Percentiles rank a stretch among this genome's conserved stretches.
These are phyloP conservation scores for Podila minutissima DNA, from an alignment of 192 early-diverging fungal species.

Conservation along the genomic window DNA sequence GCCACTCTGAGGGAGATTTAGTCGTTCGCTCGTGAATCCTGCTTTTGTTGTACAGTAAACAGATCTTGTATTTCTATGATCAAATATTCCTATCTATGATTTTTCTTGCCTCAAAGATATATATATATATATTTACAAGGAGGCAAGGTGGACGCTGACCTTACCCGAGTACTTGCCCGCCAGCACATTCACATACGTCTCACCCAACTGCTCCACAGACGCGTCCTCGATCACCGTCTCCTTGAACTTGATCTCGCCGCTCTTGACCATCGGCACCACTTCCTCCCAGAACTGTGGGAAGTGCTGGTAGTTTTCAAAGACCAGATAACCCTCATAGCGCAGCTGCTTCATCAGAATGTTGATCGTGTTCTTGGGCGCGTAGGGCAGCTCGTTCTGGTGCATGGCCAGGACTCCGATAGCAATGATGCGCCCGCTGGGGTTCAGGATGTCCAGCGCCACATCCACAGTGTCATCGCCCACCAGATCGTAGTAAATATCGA, in stretches of 20 bases:
- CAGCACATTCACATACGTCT: conserved; percentile 14
- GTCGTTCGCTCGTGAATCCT: too few relatives aligned
- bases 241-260: conserved; percentile 14
- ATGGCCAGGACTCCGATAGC: conserved; percentile 10
- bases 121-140: background rate
- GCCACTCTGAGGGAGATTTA: too few relatives aligned
- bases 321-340: conserved; percentile 9
- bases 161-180: conserved; percentile 32
- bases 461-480: conserved; percentile 64
- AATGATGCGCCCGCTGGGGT: conserved; percentile 19
- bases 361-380: conserved; percentile 8
- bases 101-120: too few relatives aligned
- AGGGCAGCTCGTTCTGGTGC: background rate
- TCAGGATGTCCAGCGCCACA: conserved; percentile 29
- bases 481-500: conserved; percentile 91
- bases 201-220: background rate
- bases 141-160: conserved; percentile 23
- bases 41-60: too few relatives aligned
- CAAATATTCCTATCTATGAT: too few relatives aligned
- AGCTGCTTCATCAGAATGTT: conserved; percentile 12
- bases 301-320: conserved; percentile 3
- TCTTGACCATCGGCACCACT: conserved; percentile 22
- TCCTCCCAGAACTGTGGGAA: conserved; percentile 27
- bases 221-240: background rate
- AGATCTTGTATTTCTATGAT: too few relatives aligned